Base-by-base conservation (phyloP, 805 yeast species). In the Isabelozyma gotoi region DNA sequence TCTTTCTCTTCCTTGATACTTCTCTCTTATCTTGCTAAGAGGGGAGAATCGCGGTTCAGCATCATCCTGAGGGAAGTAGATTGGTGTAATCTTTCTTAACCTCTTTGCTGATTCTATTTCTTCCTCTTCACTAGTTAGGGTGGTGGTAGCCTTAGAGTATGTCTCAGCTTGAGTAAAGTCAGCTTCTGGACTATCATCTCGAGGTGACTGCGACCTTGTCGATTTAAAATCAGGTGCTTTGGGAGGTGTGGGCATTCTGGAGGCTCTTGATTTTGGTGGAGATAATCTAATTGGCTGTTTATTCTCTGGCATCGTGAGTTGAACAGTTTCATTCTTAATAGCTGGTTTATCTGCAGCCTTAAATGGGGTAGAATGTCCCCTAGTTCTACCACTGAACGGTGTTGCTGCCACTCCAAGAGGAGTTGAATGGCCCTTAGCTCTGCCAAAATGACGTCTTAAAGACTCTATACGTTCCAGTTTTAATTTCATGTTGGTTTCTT, bases 401-500 rank as follows among this genome's bases (percentile, higher is more conserved):
- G n/a, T 12, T 14, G n/a, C 15, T 32, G n/a, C n/a, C n/a, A n/a
- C n/a, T n/a, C n/a, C n/a, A n/a, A 7, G 29, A 31, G 46, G 42
- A 24, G 36, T 19, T 4, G 40, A 8, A n/a, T 15, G 19, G 10
- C 48, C 51, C 32, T 46, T 59, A 1, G 55, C 63, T 31, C 50
- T 50, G 6, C 65, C 62, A 43, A 61, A 71, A 36, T 67, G 67
- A 31, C 56, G 55, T 12, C 63, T 55, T 40, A 69, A 49, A 2
- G 72, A 74, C 20, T 62, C 60, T 32, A 71, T 56, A 32, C 59
- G 56, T 43, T 67, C 68, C 31, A 51, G 57, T 36, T 60, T 60
- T 47, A 70, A 47, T 37, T 70, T 48, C 38, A 64, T 59, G 21
- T 70, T 67, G 0, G 77, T 69, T 44, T 68, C 72, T 45, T 65